Evolutionary conservation across 768 basidiomycete genomes (phyloP), one percentile per base, ranked within the genome.

Genomic region (Boletus reticulatus): DNA sequence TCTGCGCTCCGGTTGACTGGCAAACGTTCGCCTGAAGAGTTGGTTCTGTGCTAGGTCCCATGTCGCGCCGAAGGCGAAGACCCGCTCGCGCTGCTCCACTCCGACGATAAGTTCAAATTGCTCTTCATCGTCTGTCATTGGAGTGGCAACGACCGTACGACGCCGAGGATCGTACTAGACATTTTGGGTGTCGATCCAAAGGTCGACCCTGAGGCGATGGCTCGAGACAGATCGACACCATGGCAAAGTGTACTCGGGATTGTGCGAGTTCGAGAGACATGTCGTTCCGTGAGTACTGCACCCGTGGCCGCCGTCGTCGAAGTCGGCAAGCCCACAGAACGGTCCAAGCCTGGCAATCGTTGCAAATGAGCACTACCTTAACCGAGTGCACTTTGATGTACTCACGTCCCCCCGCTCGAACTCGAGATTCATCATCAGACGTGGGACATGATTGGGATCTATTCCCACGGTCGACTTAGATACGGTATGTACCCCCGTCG

Each of bases 21-120:
- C 16, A 95, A 93, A 69, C 83, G 91, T 3, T 78, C 76, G 9
- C 94, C 94, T 0, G 94, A 97, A 68, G 75, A 93, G 71, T 85
- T 92, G 56, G 94, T 97, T 22, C 77, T 96, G 9, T 95, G 94
- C 61, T 92, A 95, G 66, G 86, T 95, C 0, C 94, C 92, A 9
- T 96, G 94, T 70, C 97, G 96, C 63, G 96, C 94, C 3, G 94
- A 98, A 77, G 92, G 93, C 59, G 94, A 98, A 65, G 94, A 96
- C 67, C 93, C 93, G 3, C 81, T 98, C 31, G 91, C 94, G 2
- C 86, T 86, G 6, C 81, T 97, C 60, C 84, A 89, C 67, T 98
- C 96, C 61, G 94, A 97, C 60, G 94, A 98, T 71, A 98, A 98
- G 73, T 87, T 94, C 55, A 98, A 98, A n/a, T n/a, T n/a, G n/a